These are phyloP conservation scores for Sphagnum tenellum DNA, from an alignment of 225 moss, liverwort and hornwort genomes.

Conservation along the genomic window DNA sequence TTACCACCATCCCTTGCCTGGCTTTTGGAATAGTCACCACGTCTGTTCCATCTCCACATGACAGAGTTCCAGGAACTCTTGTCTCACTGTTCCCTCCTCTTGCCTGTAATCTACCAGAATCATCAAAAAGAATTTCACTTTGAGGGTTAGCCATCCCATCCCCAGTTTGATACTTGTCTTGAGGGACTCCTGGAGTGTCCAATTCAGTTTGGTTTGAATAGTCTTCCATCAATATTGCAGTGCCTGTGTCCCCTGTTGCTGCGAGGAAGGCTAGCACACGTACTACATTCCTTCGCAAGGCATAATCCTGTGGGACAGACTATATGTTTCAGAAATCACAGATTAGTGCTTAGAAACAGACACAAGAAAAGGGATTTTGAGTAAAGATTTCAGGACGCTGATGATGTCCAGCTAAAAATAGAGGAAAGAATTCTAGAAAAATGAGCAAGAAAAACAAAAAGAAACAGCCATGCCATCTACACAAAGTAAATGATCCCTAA, in stretches of 20 bases:
- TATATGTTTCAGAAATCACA: no score
- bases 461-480: no score
- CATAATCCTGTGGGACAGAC: constrained; percentile 38
- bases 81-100: constrained; percentile 16
- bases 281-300: constrained; percentile 64
- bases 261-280: constrained; percentile 68
- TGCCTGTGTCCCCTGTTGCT: constrained; percentile 59
- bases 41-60: constrained; percentile 2
- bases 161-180: constrained; percentile 27
- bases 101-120: constrained; percentile 4
- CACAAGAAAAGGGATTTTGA: no score
- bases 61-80: constrained; percentile 1
- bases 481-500: no score
- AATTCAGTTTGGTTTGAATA: constrained; percentile 11
- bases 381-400: no score
- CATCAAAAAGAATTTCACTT: constrained; percentile 30
- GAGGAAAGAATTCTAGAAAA: no score
- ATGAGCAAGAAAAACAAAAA: no score
- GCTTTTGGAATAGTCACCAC: background rate
- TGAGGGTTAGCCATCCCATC: constrained; percentile 33
- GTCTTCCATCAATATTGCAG: constrained; percentile 41
- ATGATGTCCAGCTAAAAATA: no score
- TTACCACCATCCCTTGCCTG: background rate
- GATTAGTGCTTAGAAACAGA: no score
- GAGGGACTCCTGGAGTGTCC: constrained; percentile 18